Base-by-base conservation (phyloP, 1,139 yeast genomes). In the Trichomonascaceae sp. region DNA sequence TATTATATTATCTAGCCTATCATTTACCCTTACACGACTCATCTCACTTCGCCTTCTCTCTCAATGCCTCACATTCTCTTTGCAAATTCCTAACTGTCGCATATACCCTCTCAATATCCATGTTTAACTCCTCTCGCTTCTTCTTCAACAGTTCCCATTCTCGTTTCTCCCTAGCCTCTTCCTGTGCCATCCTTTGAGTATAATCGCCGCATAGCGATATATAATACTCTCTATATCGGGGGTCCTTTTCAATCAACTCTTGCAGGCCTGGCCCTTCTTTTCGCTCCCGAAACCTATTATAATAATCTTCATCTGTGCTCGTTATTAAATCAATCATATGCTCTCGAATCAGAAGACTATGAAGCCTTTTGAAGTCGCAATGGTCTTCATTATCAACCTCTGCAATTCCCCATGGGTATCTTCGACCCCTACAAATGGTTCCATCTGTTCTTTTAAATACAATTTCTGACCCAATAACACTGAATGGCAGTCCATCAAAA, bases 301-400 rank as follows among this genome's bases (percentile, higher is more conserved):
- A 90, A 71, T 88, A 96, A 57, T 82, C 67, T 66, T 87, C 95
- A 66, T 87, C 83, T 9, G 97, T 89, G 6, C 89, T 81, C 61
- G 85, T 78, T 51, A 89, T 78, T 65, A 90, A 77, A 70, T 90
- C 96, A 67, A 90, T 79, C 60, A 81, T 85, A 63, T 82, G 78
- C 57, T 80, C 79, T 43, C 86, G 84, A 75, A 87, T 73, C 60
- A 87, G 70, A 38, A 85, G 76, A 60, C 83, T 73, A 59, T 83
- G 77, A 57, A 88, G 72, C 39, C 71, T 71, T 7, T 67, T 56
- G 60, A 85, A 85, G 64, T 88, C 95, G 67, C 95, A 83, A 64
- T 83, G 87, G 3, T 66, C 63, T 1, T 75, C 75, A 62, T 87
- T 82, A 59, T 84, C 90, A 43, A 85, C 81, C 59, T 87, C 90